These are phyloP conservation scores for Solanum pinnatisectum DNA, from an alignment of 257 asterid genomes.

Conservation along the genomic window DNA sequence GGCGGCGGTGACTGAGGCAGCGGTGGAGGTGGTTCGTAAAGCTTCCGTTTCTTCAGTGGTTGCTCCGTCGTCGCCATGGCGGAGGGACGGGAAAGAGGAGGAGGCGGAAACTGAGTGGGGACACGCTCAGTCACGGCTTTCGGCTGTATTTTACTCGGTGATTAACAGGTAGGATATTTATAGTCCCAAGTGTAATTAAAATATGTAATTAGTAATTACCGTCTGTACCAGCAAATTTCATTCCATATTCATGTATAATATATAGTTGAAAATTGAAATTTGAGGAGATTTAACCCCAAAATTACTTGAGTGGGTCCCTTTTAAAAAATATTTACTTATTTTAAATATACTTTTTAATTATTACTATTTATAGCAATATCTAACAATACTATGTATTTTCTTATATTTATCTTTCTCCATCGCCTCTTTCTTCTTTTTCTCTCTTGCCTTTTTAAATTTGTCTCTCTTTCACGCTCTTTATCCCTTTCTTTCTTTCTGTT, in stretches of 20 bases:
- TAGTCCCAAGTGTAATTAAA: neutral
- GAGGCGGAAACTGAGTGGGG: neutral
- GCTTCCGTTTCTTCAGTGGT: constrained; percentile 42
- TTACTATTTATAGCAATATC: no score
- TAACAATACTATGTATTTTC: no score
- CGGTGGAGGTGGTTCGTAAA: constrained; percentile 33
- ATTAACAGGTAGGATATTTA: neutral
- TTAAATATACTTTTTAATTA: no score
- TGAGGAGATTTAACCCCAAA: no score
- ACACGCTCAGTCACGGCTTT: neutral
- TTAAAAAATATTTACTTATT: no score
- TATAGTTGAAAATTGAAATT: no score
- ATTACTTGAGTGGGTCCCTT: no score
- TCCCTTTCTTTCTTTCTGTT: no score
- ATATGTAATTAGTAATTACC: neutral
- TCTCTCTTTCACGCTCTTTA: no score
- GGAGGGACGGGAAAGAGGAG: neutral
- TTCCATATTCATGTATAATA: neutral
- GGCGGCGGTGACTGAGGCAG: constrained; percentile 29
- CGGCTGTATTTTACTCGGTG: neutral
- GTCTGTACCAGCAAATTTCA: neutral
- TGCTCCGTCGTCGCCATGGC: constrained; percentile 42
- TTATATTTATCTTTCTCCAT: no score
- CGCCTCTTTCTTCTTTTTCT: no score
- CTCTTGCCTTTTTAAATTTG: no score